Percentiles rank a stretch among this genome's conserved stretches.
Conservation (phyloP, 371 early-diverging fungal species). For the Catenaria anguillulae region DNA sequence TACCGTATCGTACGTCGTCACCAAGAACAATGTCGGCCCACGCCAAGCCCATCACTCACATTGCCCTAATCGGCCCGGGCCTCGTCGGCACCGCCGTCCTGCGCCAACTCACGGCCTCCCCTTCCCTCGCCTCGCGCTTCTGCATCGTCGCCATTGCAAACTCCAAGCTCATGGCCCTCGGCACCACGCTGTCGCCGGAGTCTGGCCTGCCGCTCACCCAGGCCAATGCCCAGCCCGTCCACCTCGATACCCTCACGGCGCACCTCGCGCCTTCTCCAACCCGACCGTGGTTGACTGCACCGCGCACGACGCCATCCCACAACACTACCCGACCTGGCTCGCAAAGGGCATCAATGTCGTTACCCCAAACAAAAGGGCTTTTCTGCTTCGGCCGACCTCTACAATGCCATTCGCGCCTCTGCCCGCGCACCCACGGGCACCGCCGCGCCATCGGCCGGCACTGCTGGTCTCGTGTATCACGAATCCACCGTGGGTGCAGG, state of each 20-base stretch:
- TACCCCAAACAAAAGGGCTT: slow-evolving; percentile 97
- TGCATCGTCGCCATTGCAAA: slow-evolving; percentile 42
- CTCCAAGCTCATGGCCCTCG: slow-evolving; percentile 48
- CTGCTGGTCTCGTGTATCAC: slow-evolving; percentile 44
- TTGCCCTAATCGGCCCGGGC: slow-evolving; percentile 86
- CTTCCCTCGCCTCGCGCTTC: not conserved
- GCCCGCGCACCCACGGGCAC: slow-evolving; percentile 22
- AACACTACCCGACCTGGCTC: slow-evolving; percentile 68
- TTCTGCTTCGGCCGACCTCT: slow-evolving; percentile 51
- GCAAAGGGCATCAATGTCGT: slow-evolving; percentile 65
- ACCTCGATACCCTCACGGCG: slow-evolving; percentile 9
- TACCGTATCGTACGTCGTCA: no score
- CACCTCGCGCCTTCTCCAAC: slow-evolving; percentile 8
- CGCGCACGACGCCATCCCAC: slow-evolving; percentile 58
- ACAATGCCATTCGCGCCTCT: slow-evolving; percentile 39
- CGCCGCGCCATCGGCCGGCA: slow-evolving; percentile 16
- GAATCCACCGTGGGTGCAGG: slow-evolving; percentile 98
- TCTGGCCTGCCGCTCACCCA: no score
- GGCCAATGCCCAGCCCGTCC: slow-evolving; percentile 17
- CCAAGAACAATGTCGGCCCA: no score
- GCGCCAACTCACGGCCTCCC: slow-evolving; percentile 39
- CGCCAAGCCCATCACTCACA: no score
- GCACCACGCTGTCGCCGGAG: slow-evolving; percentile 16
- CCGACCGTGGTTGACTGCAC: slow-evolving; percentile 77
- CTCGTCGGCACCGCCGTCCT: slow-evolving; percentile 82